Evolutionary conservation across 257 asterid genomes (phyloP).

Genomic region (Capsicum chinense): DNA sequence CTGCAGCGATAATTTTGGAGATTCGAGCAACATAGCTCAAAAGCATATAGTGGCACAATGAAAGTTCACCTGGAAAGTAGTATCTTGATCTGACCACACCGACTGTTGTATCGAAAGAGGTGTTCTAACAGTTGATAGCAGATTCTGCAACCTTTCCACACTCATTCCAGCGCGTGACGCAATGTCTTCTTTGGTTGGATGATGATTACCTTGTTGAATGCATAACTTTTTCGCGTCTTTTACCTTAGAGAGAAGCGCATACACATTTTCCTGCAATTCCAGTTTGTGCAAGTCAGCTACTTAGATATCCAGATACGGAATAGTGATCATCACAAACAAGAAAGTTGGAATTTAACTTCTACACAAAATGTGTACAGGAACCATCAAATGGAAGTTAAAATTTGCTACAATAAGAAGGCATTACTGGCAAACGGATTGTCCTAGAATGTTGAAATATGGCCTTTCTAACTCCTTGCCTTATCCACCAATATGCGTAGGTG

Average conservation of each 20-base stretch:
- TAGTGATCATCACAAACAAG: background rate
- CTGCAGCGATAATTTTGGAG: too few relatives aligned
- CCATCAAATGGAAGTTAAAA: background rate
- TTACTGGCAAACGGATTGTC: conserved; percentile 91
- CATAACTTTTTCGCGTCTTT: conserved; percentile 67
- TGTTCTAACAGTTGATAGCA: conserved; percentile 62
- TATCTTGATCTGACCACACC: conserved; percentile 73
- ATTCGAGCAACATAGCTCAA: background rate
- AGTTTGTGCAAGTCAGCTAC: conserved; percentile 30
- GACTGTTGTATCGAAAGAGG: conserved; percentile 85
- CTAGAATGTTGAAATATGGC: conserved; percentile 89
- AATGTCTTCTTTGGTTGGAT: conserved; percentile 73
- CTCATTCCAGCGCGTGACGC: conserved; percentile 72
- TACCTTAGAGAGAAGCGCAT: conserved; percentile 73
- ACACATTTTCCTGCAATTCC: conserved; percentile 74
- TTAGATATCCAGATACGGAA: conserved; percentile 12
- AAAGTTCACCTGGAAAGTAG: conserved; percentile 58
- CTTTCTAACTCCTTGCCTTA: conserved; percentile 80
- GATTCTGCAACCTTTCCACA: conserved; percentile 67
- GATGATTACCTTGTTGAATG: conserved; percentile 60
- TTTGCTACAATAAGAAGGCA: conserved; percentile 33
- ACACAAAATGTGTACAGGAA: background rate
- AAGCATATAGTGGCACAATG: background rate
- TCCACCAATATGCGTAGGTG: conserved; percentile 97
- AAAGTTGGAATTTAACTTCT: background rate